These are phyloP conservation scores for Carex kokanica DNA, from an alignment of 176 grass and related monocot genomes.

Conservation along the genomic window DNA sequence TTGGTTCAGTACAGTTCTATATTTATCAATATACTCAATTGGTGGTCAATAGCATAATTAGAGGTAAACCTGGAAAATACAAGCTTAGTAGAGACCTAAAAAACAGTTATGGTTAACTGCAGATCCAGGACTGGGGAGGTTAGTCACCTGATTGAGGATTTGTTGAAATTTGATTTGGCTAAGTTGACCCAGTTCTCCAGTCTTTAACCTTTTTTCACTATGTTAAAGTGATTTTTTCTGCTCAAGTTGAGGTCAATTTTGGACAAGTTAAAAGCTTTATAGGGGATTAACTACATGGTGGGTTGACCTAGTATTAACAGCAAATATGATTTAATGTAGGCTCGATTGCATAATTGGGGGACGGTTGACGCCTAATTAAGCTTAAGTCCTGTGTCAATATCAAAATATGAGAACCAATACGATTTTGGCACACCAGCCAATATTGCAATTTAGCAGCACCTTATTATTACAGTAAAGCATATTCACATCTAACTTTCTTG, in stretches of 20 bases:
- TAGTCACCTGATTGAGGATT: neutral
- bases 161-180: neutral
- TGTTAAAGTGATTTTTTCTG: neutral
- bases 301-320: neutral
- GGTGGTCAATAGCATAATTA: neutral
- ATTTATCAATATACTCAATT: neutral
- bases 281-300: neutral
- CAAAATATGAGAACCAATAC: neutral
- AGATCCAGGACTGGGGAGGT: neutral
- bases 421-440: neutral
- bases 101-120: neutral
- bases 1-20: neutral
- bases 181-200: neutral
- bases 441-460: neutral
- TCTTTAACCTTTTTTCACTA: neutral
- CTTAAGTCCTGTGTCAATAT: neutral
- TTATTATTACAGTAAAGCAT: neutral
- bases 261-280: neutral
- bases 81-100: neutral
- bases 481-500: neutral
- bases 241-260: neutral
- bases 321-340: neutral
- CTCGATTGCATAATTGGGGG: neutral
- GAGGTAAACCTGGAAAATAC: neutral
- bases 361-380: neutral